A percentile compares a stretch with the other conserved stretches of the same genome.
Evolutionary conservation across 2,329 filamentous ascomycete species (phyloP).

Genomic region (Rasamsonia emersonii): DNA sequence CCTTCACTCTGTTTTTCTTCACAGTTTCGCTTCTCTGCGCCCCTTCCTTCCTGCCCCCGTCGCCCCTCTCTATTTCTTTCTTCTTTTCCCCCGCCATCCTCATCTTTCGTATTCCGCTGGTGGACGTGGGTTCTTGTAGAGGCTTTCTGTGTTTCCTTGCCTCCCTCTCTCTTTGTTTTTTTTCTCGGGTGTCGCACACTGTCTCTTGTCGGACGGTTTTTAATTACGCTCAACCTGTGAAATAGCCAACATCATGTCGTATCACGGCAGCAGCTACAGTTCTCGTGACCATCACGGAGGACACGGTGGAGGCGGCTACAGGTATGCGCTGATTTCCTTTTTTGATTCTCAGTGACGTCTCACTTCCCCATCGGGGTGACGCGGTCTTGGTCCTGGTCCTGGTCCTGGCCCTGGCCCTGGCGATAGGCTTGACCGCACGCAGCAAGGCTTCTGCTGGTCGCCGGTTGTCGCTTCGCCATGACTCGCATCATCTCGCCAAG

Average conservation of each 20-base stretch:
- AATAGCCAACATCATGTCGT: constrained; percentile 68
- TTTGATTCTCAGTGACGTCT: neutral
- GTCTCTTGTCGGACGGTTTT: too few relatives aligned
- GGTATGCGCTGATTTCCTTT: constrained; percentile 21
- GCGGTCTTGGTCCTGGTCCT: constrained; percentile 12
- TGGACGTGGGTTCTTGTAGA: too few relatives aligned
- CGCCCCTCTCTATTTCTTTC: constrained; percentile 11
- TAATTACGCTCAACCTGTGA: too few relatives aligned
- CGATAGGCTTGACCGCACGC: too few relatives aligned
- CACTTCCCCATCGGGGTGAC: too few relatives aligned
- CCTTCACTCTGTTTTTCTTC: constrained; percentile 20
- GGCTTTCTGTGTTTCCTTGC: too few relatives aligned
- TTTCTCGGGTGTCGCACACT: too few relatives aligned
- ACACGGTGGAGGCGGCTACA: constrained; percentile 49
- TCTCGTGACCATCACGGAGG: constrained; percentile 36
- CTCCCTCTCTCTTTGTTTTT: too few relatives aligned
- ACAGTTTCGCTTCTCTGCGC: constrained; percentile 11
- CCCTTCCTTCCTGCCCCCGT: constrained; percentile 15
- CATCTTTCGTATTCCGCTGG: too few relatives aligned
- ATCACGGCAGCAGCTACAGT: constrained; percentile 46
- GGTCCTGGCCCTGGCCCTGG: neutral
- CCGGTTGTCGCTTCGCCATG: neutral
- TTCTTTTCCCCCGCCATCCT: constrained; percentile 3
- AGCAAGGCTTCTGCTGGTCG: neutral
- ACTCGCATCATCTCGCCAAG: constrained; percentile 1